These are phyloP conservation scores for Adansonia grandidieri DNA, from an alignment of 441 rosid genomes.

Conservation along the genomic window DNA sequence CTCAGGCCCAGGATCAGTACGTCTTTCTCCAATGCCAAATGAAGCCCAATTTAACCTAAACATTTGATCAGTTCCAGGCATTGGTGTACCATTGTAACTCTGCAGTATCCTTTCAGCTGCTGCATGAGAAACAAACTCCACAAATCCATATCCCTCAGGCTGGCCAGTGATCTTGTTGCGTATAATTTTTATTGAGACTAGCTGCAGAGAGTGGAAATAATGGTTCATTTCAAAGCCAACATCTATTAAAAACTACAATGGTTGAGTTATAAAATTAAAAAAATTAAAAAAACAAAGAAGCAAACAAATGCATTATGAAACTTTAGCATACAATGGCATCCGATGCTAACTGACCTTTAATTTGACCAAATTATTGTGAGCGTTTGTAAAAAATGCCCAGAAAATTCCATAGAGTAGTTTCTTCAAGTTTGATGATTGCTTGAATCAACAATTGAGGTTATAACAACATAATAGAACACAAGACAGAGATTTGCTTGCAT, in stretches of 20 bases:
- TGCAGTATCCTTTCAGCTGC: constrained; percentile 89
- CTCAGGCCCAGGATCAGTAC: constrained; percentile 84
- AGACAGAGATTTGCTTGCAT: neutral
- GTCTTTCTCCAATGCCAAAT: constrained; percentile 89
- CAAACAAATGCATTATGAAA: neutral
- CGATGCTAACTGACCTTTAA: neutral
- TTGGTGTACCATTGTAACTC: constrained; percentile 74
- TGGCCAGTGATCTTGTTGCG: constrained; percentile 90
- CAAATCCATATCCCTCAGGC: constrained; percentile 96
- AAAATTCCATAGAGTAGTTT: neutral
- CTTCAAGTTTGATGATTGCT: neutral
- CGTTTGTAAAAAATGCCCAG: neutral
- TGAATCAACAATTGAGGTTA: neutral
- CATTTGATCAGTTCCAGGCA: constrained; percentile 81
- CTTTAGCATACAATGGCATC: neutral
- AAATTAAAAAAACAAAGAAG: neutral
- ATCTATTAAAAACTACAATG: neutral
- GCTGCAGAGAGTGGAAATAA: constrained; percentile 45
- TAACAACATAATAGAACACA: neutral
- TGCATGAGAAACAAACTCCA: constrained; percentile 84
- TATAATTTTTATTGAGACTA: constrained; percentile 82
- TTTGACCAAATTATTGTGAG: neutral
- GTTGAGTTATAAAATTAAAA: neutral
- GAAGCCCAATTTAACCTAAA: constrained; percentile 97
- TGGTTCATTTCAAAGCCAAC: constrained; percentile 3